Evolutionary conservation across 2,329 filamentous ascomycete species (phyloP).

Genomic region (Penicillium oxalicum): DNA sequence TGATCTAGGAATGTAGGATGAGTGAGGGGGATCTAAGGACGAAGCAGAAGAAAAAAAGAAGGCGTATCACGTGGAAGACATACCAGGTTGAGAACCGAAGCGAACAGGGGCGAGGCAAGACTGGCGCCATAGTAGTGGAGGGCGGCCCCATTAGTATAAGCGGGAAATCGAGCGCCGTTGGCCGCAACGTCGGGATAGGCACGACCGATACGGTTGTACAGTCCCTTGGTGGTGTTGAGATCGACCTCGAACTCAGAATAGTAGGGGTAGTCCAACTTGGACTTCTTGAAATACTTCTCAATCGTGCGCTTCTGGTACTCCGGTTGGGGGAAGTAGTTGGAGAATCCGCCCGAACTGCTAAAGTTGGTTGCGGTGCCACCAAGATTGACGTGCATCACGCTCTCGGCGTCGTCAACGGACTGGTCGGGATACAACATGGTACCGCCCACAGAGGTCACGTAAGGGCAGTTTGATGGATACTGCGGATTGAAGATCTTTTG

Average conservation of each 20-base stretch:
- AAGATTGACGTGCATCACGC: constrained; percentile 28
- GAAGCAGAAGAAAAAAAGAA: neutral
- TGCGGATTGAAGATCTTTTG: constrained; percentile 45
- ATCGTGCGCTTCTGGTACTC: constrained; percentile 40
- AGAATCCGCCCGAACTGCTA: constrained; percentile 43
- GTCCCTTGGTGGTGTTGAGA: constrained; percentile 32
- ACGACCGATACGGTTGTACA: constrained; percentile 43
- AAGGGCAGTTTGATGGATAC: constrained; percentile 49
- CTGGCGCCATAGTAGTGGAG: constrained; percentile 25
- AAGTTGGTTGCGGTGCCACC: constrained; percentile 27
- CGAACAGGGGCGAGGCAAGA: constrained; percentile 25
- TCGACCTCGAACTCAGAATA: constrained; percentile 29
- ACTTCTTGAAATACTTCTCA: constrained; percentile 35
- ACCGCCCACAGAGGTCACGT: constrained; percentile 45
- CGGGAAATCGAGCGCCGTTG: constrained; percentile 33
- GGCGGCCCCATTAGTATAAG: constrained; percentile 13
- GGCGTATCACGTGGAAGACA: neutral
- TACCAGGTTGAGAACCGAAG: constrained; percentile 27
- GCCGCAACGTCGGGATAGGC: constrained; percentile 48
- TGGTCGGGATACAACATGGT: constrained; percentile 29
- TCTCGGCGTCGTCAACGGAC: constrained; percentile 22
- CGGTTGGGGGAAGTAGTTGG: constrained; percentile 42
- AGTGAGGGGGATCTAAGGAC: neutral
- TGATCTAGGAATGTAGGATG: constrained; percentile 27
- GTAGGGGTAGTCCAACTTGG: constrained; percentile 27